Percentiles rank a stretch among this genome's conserved stretches.
phyloP scores from a whole-genome alignment of 1,284 basidiomycete species.

The Marasmius oreades region DNA sequence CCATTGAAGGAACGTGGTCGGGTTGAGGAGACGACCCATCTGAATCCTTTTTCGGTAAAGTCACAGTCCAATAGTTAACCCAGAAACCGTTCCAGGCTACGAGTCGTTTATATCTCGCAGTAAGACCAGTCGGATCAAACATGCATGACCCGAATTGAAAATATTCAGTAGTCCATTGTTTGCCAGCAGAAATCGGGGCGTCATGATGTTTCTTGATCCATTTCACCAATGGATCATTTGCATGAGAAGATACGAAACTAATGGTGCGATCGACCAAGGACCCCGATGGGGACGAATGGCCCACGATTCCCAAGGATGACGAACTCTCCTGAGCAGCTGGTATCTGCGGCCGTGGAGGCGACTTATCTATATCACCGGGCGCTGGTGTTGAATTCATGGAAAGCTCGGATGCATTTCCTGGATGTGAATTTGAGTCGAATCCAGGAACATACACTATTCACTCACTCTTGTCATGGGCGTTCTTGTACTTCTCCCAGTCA shows the following conservation, averaged over 20 bases:
- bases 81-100: constrained; percentile 44
- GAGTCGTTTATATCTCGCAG: constrained; percentile 40
- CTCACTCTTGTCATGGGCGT: constrained; percentile 27
- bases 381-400: background rate
- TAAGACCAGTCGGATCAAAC: constrained; percentile 49
- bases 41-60: constrained; percentile 19
- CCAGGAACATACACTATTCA: background rate
- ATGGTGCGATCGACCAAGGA: constrained; percentile 31
- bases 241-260: constrained; percentile 34
- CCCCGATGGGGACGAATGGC: constrained; percentile 10
- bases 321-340: background rate
- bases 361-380: constrained; percentile 7
- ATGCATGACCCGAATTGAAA: constrained; percentile 55
- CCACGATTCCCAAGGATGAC: constrained; percentile 9
- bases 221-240: constrained; percentile 38
- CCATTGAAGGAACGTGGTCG: background rate
- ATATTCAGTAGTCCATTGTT: constrained; percentile 46
- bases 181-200: constrained; percentile 42
- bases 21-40: background rate
- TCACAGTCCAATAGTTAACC: constrained; percentile 56
- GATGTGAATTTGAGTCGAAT: background rate
- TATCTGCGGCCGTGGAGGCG: background rate
- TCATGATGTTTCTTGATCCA: constrained; percentile 49
- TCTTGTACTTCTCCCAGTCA: constrained; percentile 43
- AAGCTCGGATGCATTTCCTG: background rate